phyloP scores from a whole-genome alignment of 2,329 filamentous ascomycete genomes.

The Colletotrichum limetticola region DNA sequence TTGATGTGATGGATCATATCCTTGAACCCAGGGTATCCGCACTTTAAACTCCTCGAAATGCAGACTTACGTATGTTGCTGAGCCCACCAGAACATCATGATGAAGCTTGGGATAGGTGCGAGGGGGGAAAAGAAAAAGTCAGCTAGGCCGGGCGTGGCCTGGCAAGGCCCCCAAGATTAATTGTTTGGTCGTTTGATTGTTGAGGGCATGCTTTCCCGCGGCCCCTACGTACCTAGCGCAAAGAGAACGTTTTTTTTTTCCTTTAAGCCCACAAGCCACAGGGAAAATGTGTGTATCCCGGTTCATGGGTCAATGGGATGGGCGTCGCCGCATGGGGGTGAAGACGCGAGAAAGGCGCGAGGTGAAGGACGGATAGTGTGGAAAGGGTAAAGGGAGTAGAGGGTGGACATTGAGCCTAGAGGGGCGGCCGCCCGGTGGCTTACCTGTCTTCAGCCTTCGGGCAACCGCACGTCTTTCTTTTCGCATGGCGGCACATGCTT shows the following conservation, averaged over 20 bases:
- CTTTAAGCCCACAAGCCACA: background rate
- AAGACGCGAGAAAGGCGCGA: slow-evolving; percentile 27
- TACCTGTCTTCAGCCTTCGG: slow-evolving; percentile 23
- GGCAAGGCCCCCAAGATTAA: slow-evolving; percentile 5
- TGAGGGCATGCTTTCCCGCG: background rate
- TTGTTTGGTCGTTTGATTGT: slow-evolving; percentile 14
- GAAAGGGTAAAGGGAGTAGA: background rate
- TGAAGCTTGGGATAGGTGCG: background rate
- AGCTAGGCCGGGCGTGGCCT: background rate
- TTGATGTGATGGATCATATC: slow-evolving; percentile 20
- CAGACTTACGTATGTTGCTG: slow-evolving; percentile 28
- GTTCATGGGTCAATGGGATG: slow-evolving; percentile 14
- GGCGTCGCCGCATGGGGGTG: slow-evolving; percentile 29
- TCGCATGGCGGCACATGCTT: background rate
- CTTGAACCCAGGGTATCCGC: slow-evolving; percentile 22
- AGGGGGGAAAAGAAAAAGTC: background rate
- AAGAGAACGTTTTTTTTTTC: slow-evolving; percentile 3
- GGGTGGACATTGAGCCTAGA: background rate
- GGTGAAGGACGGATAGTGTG: background rate
- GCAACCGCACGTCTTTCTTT: background rate
- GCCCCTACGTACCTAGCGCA: slow-evolving; percentile 5
- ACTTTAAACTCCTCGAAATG: slow-evolving; percentile 27
- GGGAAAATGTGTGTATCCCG: slow-evolving; percentile 8
- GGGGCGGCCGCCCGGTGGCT: slow-evolving; percentile 30
- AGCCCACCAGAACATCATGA: slow-evolving; percentile 4